phyloP scores from a whole-genome alignment of 257 asterid species.

The Plectranthus barbatus region DNA sequence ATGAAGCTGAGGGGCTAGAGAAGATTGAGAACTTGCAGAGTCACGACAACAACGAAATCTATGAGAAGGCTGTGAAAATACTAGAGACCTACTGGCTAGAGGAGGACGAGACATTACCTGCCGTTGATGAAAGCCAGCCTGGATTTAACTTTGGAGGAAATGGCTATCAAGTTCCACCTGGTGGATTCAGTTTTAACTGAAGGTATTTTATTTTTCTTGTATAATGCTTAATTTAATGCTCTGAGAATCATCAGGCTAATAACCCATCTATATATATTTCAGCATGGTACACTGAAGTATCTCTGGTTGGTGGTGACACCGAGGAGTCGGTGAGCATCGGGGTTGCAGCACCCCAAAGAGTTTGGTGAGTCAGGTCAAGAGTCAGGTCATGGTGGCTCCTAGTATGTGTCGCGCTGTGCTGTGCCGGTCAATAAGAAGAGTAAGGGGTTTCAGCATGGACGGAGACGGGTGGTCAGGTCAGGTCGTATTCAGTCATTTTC shows the following conservation, averaged over 20 bases:
- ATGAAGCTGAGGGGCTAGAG: conserved; percentile 82
- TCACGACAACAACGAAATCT: conserved; percentile 85
- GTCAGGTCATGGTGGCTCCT: conserved; percentile 37
- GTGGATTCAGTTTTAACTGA: conserved; percentile 77
- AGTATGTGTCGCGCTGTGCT: conserved; percentile 25
- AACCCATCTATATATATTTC: neutral
- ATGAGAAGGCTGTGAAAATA: conserved; percentile 84
- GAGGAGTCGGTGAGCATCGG: conserved; percentile 17
- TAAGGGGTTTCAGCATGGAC: conserved; percentile 3
- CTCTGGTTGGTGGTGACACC: conserved; percentile 17
- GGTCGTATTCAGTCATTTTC: conserved; percentile 24
- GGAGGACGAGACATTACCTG: conserved; percentile 55
- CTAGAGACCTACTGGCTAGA: conserved; percentile 90
- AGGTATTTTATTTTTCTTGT: conserved; percentile 20
- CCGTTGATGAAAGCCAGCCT: conserved; percentile 43
- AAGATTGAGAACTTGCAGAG: conserved; percentile 82
- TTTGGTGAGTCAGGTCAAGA: conserved; percentile 40
- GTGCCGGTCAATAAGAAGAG: conserved; percentile 29
- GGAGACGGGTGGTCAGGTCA: conserved; percentile 17
- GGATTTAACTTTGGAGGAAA: conserved; percentile 76
- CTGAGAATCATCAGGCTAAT: conserved; percentile 5
- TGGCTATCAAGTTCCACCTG: conserved; percentile 54
- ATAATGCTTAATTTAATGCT: neutral
- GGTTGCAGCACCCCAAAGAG: conserved; percentile 42
- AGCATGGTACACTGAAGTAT: conserved; percentile 19